A percentile compares a stretch with the other conserved stretches of the same genome.
Evolutionary conservation across 768 basidiomycete genomes (phyloP).

Genomic region (Asterophora parasitica): DNA sequence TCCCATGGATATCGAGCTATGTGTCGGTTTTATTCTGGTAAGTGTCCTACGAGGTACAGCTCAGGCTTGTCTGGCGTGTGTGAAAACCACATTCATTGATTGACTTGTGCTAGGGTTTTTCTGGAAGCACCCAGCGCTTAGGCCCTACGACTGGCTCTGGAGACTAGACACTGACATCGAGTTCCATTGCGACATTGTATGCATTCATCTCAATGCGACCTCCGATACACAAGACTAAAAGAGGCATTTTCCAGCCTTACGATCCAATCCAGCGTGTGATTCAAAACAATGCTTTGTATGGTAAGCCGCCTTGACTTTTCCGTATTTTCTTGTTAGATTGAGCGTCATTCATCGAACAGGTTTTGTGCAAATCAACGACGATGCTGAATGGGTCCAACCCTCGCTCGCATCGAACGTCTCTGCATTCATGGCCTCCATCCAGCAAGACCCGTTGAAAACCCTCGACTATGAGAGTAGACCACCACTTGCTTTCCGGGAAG

Average conservation of each 20-base stretch:
- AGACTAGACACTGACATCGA: conserved; percentile 27
- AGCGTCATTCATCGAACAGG: conserved; percentile 8
- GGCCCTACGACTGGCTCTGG: conserved; percentile 26
- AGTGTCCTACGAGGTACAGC: neutral
- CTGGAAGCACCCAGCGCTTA: conserved; percentile 24
- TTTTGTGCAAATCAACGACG: conserved; percentile 24
- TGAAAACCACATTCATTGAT: neutral
- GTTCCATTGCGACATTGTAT: conserved; percentile 27
- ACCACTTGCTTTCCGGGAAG: conserved; percentile 12
- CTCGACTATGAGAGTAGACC: neutral
- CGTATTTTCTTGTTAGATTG: no score
- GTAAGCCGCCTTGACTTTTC: conserved; percentile 14
- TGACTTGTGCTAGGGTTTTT: conserved; percentile 21
- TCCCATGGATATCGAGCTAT: conserved; percentile 25
- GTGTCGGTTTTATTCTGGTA: conserved; percentile 29
- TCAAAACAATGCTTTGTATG: conserved; percentile 21
- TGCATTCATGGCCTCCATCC: conserved; percentile 15
- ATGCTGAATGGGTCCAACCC: conserved; percentile 25
- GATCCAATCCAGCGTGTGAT: conserved; percentile 24
- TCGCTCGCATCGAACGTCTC: conserved; percentile 25
- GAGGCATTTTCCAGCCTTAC: conserved; percentile 20
- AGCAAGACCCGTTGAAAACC: neutral
- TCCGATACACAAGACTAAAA: no score
- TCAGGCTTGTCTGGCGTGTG: no score
- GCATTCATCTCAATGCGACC: no score